phyloP scores from a whole-genome alignment of 805 yeast genomes.

The Candida schatavii region DNA sequence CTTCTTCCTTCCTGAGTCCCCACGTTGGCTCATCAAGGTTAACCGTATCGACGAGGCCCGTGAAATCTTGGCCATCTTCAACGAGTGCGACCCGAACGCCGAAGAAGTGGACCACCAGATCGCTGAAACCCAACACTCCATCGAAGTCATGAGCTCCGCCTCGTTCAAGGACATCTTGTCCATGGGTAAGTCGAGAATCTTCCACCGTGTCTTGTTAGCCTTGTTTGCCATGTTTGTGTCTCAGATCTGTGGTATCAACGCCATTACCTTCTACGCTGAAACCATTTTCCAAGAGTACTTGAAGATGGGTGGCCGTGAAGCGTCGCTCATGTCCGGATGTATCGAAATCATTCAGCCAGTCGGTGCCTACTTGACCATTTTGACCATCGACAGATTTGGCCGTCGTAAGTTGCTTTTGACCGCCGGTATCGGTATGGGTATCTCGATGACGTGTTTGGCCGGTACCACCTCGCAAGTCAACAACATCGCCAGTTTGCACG shows the following conservation, averaged over 20 bases:
- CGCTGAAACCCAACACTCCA: constrained; percentile 71
- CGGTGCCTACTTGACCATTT: constrained; percentile 44
- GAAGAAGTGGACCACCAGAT: constrained; percentile 34
- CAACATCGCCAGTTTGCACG: constrained; percentile 11
- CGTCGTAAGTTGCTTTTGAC: constrained; percentile 44
- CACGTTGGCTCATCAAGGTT: constrained; percentile 64
- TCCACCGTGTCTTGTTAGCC: constrained; percentile 33
- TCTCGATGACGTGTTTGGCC: constrained; percentile 41
- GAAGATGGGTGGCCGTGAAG: constrained; percentile 47
- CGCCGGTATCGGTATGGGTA: constrained; percentile 43
- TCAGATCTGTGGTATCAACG: constrained; percentile 70
- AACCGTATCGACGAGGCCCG: constrained; percentile 51
- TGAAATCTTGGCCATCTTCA: constrained; percentile 39
- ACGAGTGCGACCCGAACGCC: constrained; percentile 32
- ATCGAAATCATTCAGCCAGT: constrained; percentile 60
- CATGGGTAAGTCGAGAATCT: constrained; percentile 39
- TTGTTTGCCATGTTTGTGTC: constrained; percentile 66
- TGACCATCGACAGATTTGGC: constrained; percentile 40
- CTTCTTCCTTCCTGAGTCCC: constrained; percentile 62
- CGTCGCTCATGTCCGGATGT: constrained; percentile 64
- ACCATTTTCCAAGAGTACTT: constrained; percentile 53
- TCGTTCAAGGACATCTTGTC: constrained; percentile 52
- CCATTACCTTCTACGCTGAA: constrained; percentile 63
- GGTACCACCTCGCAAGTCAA: constrained; percentile 22
- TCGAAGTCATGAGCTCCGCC: constrained; percentile 70